Base-by-base conservation (phyloP, 2,329 filamentous ascomycete species). In the Nemania sp. region DNA sequence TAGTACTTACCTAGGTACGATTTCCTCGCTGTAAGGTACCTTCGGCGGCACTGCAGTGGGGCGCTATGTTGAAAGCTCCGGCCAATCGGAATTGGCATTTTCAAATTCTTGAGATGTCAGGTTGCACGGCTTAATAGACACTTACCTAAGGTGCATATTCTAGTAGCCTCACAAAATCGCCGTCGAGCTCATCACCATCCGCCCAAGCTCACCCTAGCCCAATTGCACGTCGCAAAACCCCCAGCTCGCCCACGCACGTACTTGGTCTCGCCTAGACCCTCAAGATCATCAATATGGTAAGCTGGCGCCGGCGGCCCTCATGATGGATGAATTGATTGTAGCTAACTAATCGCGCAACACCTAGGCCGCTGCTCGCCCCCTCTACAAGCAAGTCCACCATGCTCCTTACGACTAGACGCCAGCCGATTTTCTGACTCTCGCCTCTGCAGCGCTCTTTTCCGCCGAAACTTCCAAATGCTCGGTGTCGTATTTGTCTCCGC, bases 381-480 rank as follows among this genome's bases (percentile, higher is more conserved):
- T 90, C 71, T 84, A 84, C 80, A 81, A 82, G 81, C 78, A 80
- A 75, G 79, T 77, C 61, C 49, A 54, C 56, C 44, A 41, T 28
- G 20, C 36, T 17, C 24, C 39, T 26, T 24, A 30, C 56, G 50
- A 51, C 44, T 40, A 14, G 49, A 30, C 19, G 24, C 19, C 5
- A 24, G 26, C 48, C 51, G 40, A 44, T 28, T 24, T 58, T 69
- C 68, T 68, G 42, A 68, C 64, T 19, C 12, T 49, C 34, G 20
- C 3, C 53, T 22, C 45, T 64, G 63, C 75, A 97, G 94, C 80
- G 75, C 84, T 70, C 69, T 97, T 65, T 87, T 97, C 81, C 86
- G 88, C 75, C 86, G 83, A 72, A 99, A 99, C 81, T 88, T 82
- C 68, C 80, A 88, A 73, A 96, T 96, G 84, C 80, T 99, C 68